phyloP scores from a whole-genome alignment of 179 eudicot genomes.

The Nepenthes alata region DNA sequence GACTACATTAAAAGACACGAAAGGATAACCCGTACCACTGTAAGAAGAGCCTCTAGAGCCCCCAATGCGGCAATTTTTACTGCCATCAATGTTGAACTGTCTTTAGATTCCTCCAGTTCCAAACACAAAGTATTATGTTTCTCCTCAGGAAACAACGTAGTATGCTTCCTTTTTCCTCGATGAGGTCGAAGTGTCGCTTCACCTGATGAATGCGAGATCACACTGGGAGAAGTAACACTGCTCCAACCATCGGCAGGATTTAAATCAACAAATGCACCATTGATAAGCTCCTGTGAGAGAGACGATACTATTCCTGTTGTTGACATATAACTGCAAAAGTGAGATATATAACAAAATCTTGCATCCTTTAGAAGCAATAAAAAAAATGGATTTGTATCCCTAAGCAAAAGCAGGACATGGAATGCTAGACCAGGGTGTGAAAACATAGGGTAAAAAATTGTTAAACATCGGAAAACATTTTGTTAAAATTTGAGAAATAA shows the following conservation, averaged over 20 bases:
- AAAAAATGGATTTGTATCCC: not conserved
- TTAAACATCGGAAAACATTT: no score
- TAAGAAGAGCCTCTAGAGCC: constrained; percentile 67
- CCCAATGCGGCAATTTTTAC: constrained; percentile 70
- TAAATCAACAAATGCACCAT: constrained; percentile 43
- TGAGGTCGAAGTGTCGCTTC: constrained; percentile 22
- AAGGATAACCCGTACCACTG: constrained; percentile 49
- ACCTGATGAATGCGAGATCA: constrained; percentile 12
- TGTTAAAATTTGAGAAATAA: no score
- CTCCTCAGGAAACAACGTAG: constrained; percentile 17
- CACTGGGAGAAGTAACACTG: constrained; percentile 18
- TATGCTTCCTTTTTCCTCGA: constrained; percentile 62
- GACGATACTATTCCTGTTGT: constrained; percentile 52
- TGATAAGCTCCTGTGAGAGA: constrained; percentile 41
- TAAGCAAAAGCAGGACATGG: no score
- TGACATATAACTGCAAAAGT: constrained; percentile 7
- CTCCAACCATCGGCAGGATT: constrained; percentile 17
- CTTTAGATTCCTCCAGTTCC: constrained; percentile 26
- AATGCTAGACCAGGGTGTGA: no score
- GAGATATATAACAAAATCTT: not conserved
- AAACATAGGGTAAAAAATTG: no score
- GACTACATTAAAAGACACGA: not conserved
- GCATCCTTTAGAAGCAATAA: not conserved
- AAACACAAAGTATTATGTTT: constrained; percentile 23
- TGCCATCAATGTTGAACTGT: constrained; percentile 25